These are phyloP conservation scores for Phoenix dactylifera DNA, from an alignment of 176 grass and related monocot genomes.

Conservation along the genomic window DNA sequence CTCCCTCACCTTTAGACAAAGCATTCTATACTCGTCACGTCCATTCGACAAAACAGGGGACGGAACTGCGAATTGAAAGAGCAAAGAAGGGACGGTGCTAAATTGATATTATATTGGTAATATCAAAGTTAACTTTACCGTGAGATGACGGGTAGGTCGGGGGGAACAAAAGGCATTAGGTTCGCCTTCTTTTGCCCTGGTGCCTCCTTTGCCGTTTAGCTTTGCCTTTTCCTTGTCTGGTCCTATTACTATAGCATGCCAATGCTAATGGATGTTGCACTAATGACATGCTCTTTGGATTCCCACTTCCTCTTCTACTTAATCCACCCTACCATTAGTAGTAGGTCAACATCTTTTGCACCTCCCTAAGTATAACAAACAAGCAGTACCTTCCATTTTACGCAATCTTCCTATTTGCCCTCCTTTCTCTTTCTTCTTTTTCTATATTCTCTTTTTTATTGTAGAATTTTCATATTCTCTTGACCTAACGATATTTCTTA, in stretches of 20 bases:
- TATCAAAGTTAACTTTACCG: not conserved
- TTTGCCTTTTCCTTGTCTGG: not conserved
- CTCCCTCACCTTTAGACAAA: no score
- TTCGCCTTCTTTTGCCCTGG: constrained; percentile 1
- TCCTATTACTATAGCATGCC: not conserved
- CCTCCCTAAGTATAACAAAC: constrained; percentile 1
- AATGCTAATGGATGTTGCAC: not conserved
- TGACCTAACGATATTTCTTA: no score
- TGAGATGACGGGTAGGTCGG: not conserved
- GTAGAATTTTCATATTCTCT: no score
- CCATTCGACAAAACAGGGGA: no score
- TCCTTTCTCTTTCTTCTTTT: not conserved
- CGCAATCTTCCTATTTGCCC: not conserved
- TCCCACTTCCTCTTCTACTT: no score
- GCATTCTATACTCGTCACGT: no score
- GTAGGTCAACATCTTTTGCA: not conserved
- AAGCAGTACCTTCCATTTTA: not conserved
- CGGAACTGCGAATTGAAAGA: no score
- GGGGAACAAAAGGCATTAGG: constrained; percentile 5
- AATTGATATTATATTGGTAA: no score
- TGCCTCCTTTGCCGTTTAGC: not conserved
- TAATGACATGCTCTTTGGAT: not conserved
- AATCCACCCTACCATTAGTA: no score
- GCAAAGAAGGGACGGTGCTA: no score
- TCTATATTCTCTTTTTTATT: not conserved